Conservation (phyloP, 208 protist species). For the Balamuthia mandrillaris region DNA sequence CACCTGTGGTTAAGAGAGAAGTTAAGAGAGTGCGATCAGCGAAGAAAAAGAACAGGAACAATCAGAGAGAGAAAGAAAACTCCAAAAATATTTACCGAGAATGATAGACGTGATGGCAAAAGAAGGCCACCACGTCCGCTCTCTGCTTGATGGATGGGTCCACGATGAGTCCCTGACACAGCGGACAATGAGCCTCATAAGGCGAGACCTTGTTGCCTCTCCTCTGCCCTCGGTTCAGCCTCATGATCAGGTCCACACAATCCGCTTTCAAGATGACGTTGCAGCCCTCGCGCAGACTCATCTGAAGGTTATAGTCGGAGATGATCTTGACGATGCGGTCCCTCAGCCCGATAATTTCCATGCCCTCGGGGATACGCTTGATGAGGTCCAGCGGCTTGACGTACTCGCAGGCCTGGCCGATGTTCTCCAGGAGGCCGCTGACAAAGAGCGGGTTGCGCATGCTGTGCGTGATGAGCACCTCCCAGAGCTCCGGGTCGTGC, state of each 20-base stretch:
- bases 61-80: neutral
- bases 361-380: constrained; percentile 46
- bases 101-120: constrained; percentile 33
- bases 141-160: neutral
- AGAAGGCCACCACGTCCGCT: constrained; percentile 27
- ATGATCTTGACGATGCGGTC: constrained; percentile 73
- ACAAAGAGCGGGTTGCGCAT: constrained; percentile 69
- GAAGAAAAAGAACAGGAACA: neutral
- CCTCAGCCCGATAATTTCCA: constrained; percentile 65
- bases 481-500: constrained; percentile 75
- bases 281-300: constrained; percentile 63
- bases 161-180: neutral
- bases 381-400: constrained; percentile 74
- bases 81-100: neutral
- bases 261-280: constrained; percentile 60
- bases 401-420: constrained; percentile 59
- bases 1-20: neutral
- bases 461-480: constrained; percentile 71
- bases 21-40: neutral
- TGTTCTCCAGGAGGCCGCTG: constrained; percentile 68
- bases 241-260: constrained; percentile 53
- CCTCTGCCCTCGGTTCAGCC: neutral
- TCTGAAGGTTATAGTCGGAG: constrained; percentile 72
- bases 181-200: neutral
- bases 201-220: neutral